phyloP scores from a whole-genome alignment of 2,329 filamentous ascomycete species.

The Fusarium camptoceras region DNA sequence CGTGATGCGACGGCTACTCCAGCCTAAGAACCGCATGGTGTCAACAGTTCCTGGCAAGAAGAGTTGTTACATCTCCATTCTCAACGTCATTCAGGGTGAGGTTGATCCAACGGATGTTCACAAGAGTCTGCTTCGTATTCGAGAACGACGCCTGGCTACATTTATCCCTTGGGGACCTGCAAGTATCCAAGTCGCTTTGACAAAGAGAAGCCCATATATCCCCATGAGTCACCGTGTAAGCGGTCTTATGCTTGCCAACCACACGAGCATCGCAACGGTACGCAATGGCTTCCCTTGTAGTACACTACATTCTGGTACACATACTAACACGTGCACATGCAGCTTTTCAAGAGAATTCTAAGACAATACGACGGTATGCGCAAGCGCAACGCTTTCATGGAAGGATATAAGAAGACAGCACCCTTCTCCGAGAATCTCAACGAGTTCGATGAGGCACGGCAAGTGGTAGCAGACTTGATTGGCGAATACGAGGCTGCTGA shows the following conservation, averaged over 20 bases:
- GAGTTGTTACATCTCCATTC: conserved; percentile 98
- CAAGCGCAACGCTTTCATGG: conserved; percentile 96
- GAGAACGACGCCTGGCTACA: conserved; percentile 90
- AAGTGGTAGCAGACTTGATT: conserved; percentile 91
- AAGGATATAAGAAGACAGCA: conserved; percentile 94
- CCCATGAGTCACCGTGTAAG: conserved; percentile 94
- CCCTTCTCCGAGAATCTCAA: conserved; percentile 91
- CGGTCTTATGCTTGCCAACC: conserved; percentile 96
- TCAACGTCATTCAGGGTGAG: conserved; percentile 99
- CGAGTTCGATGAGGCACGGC: conserved; percentile 94
- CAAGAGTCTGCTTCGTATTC: conserved; percentile 95
- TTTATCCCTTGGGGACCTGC: conserved; percentile 99
- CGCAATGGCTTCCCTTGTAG: conserved; percentile 44
- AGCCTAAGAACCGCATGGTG: conserved; percentile 99
- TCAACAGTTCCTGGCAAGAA: conserved; percentile 95
- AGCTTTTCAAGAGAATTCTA: conserved; percentile 93
- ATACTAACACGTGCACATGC: conserved; percentile 9
- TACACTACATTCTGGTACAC: not conserved
- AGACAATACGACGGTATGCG: conserved; percentile 93
- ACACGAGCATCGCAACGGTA: conserved; percentile 94
- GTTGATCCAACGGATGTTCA: conserved; percentile 98
- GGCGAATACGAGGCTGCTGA: conserved; percentile 97
- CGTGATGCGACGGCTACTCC: conserved; percentile 93
- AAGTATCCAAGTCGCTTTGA: conserved; percentile 95
- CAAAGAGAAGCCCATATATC: conserved; percentile 96